Percentiles rank a stretch among this genome's conserved stretches.
Conservation (phyloP, 129 eudicot species). For the Arctium lappa region DNA sequence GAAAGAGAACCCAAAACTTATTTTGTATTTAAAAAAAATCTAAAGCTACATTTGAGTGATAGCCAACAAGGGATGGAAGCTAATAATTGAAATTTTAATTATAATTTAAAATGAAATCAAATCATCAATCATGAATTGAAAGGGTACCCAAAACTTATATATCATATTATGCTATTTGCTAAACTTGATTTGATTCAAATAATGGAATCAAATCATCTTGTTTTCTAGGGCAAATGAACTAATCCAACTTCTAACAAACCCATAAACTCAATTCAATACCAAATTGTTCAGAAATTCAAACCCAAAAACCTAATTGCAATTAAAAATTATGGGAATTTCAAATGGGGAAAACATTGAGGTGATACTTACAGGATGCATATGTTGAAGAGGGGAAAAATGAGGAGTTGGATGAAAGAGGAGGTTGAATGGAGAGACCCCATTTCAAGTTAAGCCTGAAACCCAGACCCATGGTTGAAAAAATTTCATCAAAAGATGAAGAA, state of each 20-base stretch:
- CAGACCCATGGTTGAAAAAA: constrained; percentile 27
- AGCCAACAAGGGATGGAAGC: not conserved
- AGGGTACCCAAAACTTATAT: not conserved
- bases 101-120: not conserved
- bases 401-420: constrained; percentile 48
- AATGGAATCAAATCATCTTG: not conserved
- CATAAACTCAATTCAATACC: not conserved
- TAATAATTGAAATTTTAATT: not conserved
- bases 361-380: constrained; percentile 55
- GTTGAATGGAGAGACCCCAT: constrained; percentile 62
- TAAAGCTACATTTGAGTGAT: not conserved
- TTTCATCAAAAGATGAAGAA: constrained; percentile 34
- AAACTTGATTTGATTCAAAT: not conserved
- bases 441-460: constrained; percentile 62
- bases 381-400: constrained; percentile 50
- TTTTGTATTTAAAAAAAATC: not conserved
- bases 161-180: not conserved
- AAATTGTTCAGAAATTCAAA: not conserved
- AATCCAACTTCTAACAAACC: not conserved
- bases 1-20: not conserved
- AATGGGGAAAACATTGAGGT: not conserved
- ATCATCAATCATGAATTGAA: not conserved
- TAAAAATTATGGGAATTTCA: not conserved
- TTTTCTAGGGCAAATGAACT: not conserved
- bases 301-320: not conserved